These are phyloP conservation scores for Acacia concinna DNA, from an alignment of 331 rosid genomes.

Conservation along the genomic window DNA sequence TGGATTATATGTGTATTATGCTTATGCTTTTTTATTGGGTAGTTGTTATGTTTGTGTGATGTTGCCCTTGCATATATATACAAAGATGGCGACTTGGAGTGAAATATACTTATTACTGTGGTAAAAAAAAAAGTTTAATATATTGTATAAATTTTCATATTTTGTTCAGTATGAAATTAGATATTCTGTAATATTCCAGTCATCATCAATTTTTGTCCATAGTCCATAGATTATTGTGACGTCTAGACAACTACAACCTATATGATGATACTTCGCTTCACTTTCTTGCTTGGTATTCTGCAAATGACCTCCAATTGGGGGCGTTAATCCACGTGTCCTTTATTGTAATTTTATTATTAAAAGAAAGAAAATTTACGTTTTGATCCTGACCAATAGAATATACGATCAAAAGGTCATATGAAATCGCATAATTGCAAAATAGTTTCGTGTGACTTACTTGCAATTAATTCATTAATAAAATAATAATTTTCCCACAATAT, in stretches of 20 bases:
- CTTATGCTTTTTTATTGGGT: background rate
- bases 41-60: background rate
- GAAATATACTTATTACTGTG: background rate
- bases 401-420: too few relatives aligned
- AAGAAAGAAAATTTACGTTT: too few relatives aligned
- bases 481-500: too few relatives aligned
- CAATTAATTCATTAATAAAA: too few relatives aligned
- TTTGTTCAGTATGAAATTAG: background rate
- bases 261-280: background rate
- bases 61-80: background rate
- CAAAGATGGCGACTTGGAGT: background rate
- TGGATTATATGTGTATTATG: background rate
- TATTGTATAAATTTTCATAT: background rate
- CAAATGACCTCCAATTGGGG: background rate
- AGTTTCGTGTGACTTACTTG: too few relatives aligned
- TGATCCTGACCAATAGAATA: too few relatives aligned
- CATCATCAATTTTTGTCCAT: background rate
- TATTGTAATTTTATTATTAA: background rate
- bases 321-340: background rate
- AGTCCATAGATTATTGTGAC: background rate
- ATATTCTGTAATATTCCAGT: background rate
- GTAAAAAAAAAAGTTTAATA: background rate
- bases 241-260: background rate
- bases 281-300: background rate
- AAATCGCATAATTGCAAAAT: too few relatives aligned